phyloP scores from a whole-genome alignment of 2,329 filamentous ascomycete genomes.

The Mycosphaerelloides madeirae region DNA sequence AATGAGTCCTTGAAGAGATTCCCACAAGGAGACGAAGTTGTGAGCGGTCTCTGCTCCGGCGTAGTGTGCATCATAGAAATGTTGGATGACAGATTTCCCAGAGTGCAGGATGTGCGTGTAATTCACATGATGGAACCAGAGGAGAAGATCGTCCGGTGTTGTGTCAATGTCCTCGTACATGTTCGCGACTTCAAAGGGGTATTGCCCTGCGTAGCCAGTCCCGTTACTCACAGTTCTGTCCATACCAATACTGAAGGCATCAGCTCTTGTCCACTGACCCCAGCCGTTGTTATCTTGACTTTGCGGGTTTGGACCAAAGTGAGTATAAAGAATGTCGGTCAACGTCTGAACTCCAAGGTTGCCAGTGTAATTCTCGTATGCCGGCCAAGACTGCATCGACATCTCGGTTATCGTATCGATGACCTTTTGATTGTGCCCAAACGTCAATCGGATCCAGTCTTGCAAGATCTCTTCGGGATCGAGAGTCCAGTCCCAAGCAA shows the following conservation, averaged over 20 bases:
- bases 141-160: slow-evolving; percentile 62
- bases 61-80: slow-evolving; percentile 63
- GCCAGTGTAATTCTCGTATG: slow-evolving; percentile 66
- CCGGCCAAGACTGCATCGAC: slow-evolving; percentile 65
- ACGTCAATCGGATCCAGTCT: slow-evolving; percentile 66
- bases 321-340: slow-evolving; percentile 61
- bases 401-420: slow-evolving; percentile 57
- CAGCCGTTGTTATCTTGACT: slow-evolving; percentile 63
- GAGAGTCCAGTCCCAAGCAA: slow-evolving; percentile 59
- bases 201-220: slow-evolving; percentile 62
- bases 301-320: slow-evolving; percentile 64
- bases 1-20: slow-evolving; percentile 51
- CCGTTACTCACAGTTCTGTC: slow-evolving; percentile 65
- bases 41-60: slow-evolving; percentile 57
- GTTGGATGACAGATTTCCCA: slow-evolving; percentile 63
- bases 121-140: slow-evolving; percentile 72
- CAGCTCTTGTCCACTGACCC: slow-evolving; percentile 69
- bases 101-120: slow-evolving; percentile 60
- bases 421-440: slow-evolving; percentile 52
- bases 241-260: slow-evolving; percentile 59
- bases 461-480: slow-evolving; percentile 51
- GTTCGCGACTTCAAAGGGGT: slow-evolving; percentile 56
- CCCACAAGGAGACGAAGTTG: slow-evolving; percentile 53
- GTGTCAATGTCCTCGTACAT: slow-evolving; percentile 57
- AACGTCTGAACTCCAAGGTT: slow-evolving; percentile 67